Percentiles rank a stretch among this genome's conserved stretches.
These are phyloP conservation scores for Pestalotiopsis sp. DNA, from an alignment of 2,329 filamentous ascomycete species.

Conservation along the genomic window DNA sequence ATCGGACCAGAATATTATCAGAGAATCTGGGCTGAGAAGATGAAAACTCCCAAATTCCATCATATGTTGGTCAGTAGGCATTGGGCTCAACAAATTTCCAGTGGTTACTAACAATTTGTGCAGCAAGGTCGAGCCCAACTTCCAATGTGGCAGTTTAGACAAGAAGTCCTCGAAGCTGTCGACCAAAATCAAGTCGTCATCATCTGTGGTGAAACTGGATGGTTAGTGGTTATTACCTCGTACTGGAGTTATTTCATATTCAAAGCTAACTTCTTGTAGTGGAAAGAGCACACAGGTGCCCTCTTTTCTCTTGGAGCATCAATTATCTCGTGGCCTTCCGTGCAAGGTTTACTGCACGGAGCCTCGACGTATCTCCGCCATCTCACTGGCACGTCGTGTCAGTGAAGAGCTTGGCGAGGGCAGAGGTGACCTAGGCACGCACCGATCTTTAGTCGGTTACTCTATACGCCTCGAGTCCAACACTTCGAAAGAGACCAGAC, in stretches of 20 bases:
- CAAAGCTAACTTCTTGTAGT: conserved; percentile 37
- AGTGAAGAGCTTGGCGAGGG: conserved; percentile 92
- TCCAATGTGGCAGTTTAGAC: conserved; percentile 85
- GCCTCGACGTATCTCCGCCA: conserved; percentile 91
- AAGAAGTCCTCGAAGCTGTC: conserved; percentile 77
- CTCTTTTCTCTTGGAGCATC: conserved; percentile 87
- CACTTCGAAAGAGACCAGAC: conserved; percentile 75
- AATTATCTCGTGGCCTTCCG: conserved; percentile 75
- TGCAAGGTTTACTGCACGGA: conserved; percentile 98
- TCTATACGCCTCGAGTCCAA: conserved; percentile 93
- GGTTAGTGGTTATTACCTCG: conserved; percentile 42
- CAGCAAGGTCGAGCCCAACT: conserved; percentile 72
- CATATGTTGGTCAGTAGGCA: conserved; percentile 70
- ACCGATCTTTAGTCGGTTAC: conserved; percentile 86
- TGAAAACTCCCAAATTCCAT: conserved; percentile 64
- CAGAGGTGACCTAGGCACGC: conserved; percentile 79
- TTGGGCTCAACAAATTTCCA: not conserved
- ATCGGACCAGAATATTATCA: conserved; percentile 53
- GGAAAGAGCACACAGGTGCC: conserved; percentile 99
- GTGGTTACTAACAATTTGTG: not conserved
- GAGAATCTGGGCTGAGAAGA: conserved; percentile 63
- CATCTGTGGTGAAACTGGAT: conserved; percentile 94
- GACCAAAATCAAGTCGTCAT: conserved; percentile 85
- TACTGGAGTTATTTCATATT: conserved; percentile 1
- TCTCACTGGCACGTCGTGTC: conserved; percentile 89